phyloP scores from a whole-genome alignment of 169 alveolate species.

The Eimeria tenella region DNA sequence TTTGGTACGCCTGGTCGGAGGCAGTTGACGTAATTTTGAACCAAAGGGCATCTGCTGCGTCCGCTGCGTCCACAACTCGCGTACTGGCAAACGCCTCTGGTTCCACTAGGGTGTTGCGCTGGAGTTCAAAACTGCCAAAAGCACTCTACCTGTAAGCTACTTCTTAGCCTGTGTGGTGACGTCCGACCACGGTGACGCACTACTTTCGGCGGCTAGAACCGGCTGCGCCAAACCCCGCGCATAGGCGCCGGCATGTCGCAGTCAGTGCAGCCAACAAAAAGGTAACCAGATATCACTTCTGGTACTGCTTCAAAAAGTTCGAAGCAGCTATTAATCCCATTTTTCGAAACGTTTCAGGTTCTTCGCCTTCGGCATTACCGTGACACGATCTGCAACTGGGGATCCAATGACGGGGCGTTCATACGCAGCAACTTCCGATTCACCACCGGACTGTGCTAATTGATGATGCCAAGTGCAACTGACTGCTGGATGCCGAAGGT shows the following conservation, averaged over 20 bases:
- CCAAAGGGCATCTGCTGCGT: slow-evolving; percentile 50
- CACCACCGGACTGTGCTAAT: slow-evolving; percentile 34
- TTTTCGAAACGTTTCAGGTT: slow-evolving; percentile 42
- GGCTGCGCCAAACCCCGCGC: slow-evolving; percentile 33
- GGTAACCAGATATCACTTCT: not conserved
- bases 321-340: slow-evolving; percentile 37
- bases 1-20: not conserved
- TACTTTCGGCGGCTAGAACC: slow-evolving; percentile 54
- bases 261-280: slow-evolving; percentile 32
- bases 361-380: slow-evolving; percentile 48
- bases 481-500: slow-evolving; percentile 8
- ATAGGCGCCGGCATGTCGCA: not conserved
- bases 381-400: slow-evolving; percentile 40
- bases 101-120: slow-evolving; percentile 40
- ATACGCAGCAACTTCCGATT: slow-evolving; percentile 47
- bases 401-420: slow-evolving; percentile 50
- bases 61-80: slow-evolving; percentile 56
- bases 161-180: slow-evolving; percentile 50
- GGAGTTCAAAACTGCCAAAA: slow-evolving; percentile 60
- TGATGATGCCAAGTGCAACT: slow-evolving; percentile 45
- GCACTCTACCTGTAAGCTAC: slow-evolving; percentile 75
- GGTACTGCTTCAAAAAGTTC: slow-evolving; percentile 55
- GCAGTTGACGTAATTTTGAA: slow-evolving; percentile 5
- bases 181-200: slow-evolving; percentile 36
- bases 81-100: slow-evolving; percentile 67